Evolutionary conservation across 805 yeast species (phyloP), one percentile per base, ranked within the genome.

Genomic region (Zygosaccharomyces lentus): DNA sequence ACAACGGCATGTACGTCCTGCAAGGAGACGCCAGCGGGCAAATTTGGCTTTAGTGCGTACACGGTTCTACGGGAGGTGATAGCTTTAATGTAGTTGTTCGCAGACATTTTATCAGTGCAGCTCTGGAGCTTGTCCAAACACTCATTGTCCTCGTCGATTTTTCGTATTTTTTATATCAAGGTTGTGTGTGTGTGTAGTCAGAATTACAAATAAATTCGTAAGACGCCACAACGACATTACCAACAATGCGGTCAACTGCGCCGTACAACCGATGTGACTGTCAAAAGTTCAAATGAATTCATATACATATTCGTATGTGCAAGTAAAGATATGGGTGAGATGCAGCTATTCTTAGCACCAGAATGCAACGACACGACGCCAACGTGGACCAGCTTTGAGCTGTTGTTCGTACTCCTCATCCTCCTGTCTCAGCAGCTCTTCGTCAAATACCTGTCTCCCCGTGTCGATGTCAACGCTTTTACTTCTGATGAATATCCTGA

Each of bases 51-150:
- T 45, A 76, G 62, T 27, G 66, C 65, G 65, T 76, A 76, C 50
- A 72, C 64, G 38, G 80, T 71, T 59, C 81, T 73, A 61, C 80
- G 73, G 40, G 68, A 39, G 16, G 66, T 50, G 50, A 71, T 52
- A 32, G 74, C 52, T 48, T 67, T 63, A 38, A 70, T 45, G 47
- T 54, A 67, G 32, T 40, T 44, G 39, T 45, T 45, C 17, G 48
- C 43, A 42, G 59, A 48, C 57, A 54, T 54, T 3, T 29, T 29
- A 7, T 3, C 4, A 3, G 8, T n/a, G 15, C 4, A 8, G 21
- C 5, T 5, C 21, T 19, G 5, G 21, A 19, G 21, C 3, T 5
- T 19, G n/a, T 19, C 5, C 5, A 19, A 19, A 19, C 21, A 19
- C 5, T 19, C 5, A 4, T 19, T 19, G 3, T 19, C 3, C 5